phyloP scores from a whole-genome alignment of 495 filamentous ascomycete species.

The Penicillium subrubescens region DNA sequence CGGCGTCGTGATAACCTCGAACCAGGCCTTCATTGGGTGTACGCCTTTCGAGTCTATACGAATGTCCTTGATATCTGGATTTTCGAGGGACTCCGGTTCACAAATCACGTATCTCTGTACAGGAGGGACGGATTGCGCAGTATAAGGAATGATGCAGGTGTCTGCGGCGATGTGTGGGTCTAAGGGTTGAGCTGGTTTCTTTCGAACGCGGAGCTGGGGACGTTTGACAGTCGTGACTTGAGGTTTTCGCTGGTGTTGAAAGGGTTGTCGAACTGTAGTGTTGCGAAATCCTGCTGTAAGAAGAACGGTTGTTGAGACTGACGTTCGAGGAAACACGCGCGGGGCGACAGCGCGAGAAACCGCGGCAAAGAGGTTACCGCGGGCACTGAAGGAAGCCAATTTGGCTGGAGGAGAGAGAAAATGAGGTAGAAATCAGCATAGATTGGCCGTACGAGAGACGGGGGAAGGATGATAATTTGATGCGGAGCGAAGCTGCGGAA shows the following conservation, averaged over 20 bases:
- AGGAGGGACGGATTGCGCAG: background rate
- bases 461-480: background rate
- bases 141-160: constrained; percentile 16
- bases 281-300: constrained; percentile 13
- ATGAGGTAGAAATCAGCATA: constrained; percentile 4
- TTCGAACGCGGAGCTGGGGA: background rate
- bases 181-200: background rate
- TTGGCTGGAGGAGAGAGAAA: constrained; percentile 27
- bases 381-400: constrained; percentile 45
- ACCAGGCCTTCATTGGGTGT: constrained; percentile 64
- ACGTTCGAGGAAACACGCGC: constrained; percentile 16
- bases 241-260: background rate
- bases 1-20: constrained; percentile 78
- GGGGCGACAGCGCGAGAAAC: constrained; percentile 31
- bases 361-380: constrained; percentile 36
- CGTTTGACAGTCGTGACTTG: background rate
- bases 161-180: constrained; percentile 7
- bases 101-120: constrained; percentile 31
- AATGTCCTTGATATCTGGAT: constrained; percentile 4
- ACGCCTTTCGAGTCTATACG: constrained; percentile 1
- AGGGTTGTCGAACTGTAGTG: constrained; percentile 3
- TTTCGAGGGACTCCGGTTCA: constrained; percentile 19
- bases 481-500: background rate
- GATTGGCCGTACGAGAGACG: background rate
- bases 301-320: constrained; percentile 11